Conservation (phyloP, 805 yeast genomes). For the Yueomyces sp. region DNA sequence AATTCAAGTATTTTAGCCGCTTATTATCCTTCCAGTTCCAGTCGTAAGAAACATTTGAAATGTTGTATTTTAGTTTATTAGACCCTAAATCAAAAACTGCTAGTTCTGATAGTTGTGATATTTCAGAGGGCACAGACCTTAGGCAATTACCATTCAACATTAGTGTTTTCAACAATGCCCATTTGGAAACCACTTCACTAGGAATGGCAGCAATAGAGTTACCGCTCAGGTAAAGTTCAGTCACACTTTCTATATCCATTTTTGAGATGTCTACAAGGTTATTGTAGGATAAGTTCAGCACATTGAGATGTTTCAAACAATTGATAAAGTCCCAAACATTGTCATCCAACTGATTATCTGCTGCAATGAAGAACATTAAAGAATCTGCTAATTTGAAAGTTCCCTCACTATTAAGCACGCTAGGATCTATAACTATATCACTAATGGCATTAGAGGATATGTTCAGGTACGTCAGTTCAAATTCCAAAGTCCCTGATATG, state of each 20-base stretch:
- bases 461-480: conserved; percentile 49
- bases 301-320: conserved; percentile 39
- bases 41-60: conserved; percentile 87
- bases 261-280: conserved; percentile 69
- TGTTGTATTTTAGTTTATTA: conserved; percentile 79
- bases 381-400: conserved; percentile 31
- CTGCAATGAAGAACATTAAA: conserved; percentile 45
- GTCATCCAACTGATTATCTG: conserved; percentile 77
- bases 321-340: conserved; percentile 59
- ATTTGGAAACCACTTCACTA: conserved; percentile 62
- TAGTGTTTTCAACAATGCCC: conserved; percentile 45
- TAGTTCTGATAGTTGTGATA: conserved; percentile 52
- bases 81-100: conserved; percentile 81
- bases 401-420: conserved; percentile 27
- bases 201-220: conserved; percentile 69
- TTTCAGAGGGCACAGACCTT: conserved; percentile 77
- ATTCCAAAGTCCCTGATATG: conserved; percentile 53
- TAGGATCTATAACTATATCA: conserved; percentile 7
- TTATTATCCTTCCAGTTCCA: conserved; percentile 94
- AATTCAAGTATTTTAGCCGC: conserved; percentile 64
- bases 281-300: conserved; percentile 72
- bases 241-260: conserved; percentile 46
- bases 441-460: conserved; percentile 61
- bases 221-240: conserved; percentile 68
- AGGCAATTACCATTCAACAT: conserved; percentile 75